Conservation (phyloP, 2,329 filamentous ascomycete genomes). For the Cordyceps javanica region DNA sequence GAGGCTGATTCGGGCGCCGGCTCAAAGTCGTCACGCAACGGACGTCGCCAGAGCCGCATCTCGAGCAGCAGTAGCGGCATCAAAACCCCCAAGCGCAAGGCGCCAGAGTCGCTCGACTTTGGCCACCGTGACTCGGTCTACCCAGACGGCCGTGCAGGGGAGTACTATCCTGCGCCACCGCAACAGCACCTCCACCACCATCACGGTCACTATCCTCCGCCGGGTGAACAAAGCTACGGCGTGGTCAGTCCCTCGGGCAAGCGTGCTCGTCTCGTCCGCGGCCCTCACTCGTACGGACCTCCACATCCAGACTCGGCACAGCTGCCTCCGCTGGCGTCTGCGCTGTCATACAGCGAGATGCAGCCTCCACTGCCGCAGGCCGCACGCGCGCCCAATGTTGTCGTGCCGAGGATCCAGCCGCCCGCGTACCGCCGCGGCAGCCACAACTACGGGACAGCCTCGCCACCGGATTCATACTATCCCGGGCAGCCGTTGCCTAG, state of each 20-base stretch:
- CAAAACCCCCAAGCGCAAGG: constrained; percentile 22
- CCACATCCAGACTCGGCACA: constrained; percentile 6
- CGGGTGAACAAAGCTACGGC: constrained; percentile 12
- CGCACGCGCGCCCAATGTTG: constrained; percentile 17
- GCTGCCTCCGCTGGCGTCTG: constrained; percentile 6
- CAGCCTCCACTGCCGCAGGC: constrained; percentile 5
- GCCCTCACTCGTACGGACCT: neutral
- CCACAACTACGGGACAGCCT: neutral
- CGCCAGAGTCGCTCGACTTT: constrained; percentile 14
- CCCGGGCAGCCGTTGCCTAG: neutral
- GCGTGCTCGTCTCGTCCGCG: constrained; percentile 17
- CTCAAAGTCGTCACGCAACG: neutral
- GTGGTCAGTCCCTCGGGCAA: constrained; percentile 19
- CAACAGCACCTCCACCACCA: constrained; percentile 6
- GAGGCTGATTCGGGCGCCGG: constrained; percentile 24
- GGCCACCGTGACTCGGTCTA: neutral
- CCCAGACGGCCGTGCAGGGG: neutral
- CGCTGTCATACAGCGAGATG: constrained; percentile 4
- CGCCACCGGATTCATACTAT: constrained; percentile 4
- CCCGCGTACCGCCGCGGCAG: constrained; percentile 15
- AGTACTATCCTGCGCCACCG: neutral
- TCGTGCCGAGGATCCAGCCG: constrained; percentile 21
- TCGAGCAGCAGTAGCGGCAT: constrained; percentile 9
- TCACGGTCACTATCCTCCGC: neutral
- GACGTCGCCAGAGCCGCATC: constrained; percentile 18